phyloP scores from a whole-genome alignment of 352 stramenopile species.

The Globisporangium solare region DNA sequence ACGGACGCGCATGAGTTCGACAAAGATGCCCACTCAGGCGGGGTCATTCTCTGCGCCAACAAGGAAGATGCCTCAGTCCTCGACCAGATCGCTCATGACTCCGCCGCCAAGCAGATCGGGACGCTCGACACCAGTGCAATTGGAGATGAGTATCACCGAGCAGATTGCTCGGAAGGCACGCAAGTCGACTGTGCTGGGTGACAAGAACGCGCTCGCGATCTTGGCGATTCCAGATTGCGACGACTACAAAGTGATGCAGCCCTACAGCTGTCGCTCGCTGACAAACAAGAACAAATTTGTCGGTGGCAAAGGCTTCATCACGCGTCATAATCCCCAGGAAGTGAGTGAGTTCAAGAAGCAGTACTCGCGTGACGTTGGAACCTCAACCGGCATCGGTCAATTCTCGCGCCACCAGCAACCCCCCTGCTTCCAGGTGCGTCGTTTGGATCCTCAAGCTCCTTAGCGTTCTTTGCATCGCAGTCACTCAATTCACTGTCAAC shows the following conservation, averaged over 20 bases:
- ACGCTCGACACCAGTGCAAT: slow-evolving; percentile 22
- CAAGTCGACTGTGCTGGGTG: slow-evolving; percentile 66
- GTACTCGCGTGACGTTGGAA: slow-evolving; percentile 66
- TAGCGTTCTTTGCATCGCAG: slow-evolving; percentile 23
- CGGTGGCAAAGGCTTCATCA: slow-evolving; percentile 62
- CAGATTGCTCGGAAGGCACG: slow-evolving; percentile 60
- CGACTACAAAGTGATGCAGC: slow-evolving; percentile 71
- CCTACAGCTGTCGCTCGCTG: slow-evolving; percentile 66
- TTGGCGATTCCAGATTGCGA: slow-evolving; percentile 76
- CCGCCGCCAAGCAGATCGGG: slow-evolving; percentile 20
- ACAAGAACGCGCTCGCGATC: slow-evolving; percentile 64
- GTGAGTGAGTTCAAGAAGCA: slow-evolving; percentile 74
- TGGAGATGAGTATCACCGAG: slow-evolving; percentile 63
- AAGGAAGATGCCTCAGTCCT: slow-evolving; percentile 13
- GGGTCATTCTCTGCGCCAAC: slow-evolving; percentile 5
- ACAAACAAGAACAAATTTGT: slow-evolving; percentile 62
- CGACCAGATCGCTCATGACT: slow-evolving; percentile 28
- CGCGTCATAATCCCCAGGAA: slow-evolving; percentile 65
- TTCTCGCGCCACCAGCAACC: slow-evolving; percentile 40
- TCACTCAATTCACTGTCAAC: slow-evolving; percentile 12
- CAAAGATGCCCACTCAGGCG: neutral
- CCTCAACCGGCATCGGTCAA: slow-evolving; percentile 55
- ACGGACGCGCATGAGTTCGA: slow-evolving; percentile 1
- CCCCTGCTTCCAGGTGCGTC: slow-evolving; percentile 20
- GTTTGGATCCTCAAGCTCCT: slow-evolving; percentile 14